Base-by-base conservation (phyloP, 1,139 yeast species). In the Waltiozyma sp. region DNA sequence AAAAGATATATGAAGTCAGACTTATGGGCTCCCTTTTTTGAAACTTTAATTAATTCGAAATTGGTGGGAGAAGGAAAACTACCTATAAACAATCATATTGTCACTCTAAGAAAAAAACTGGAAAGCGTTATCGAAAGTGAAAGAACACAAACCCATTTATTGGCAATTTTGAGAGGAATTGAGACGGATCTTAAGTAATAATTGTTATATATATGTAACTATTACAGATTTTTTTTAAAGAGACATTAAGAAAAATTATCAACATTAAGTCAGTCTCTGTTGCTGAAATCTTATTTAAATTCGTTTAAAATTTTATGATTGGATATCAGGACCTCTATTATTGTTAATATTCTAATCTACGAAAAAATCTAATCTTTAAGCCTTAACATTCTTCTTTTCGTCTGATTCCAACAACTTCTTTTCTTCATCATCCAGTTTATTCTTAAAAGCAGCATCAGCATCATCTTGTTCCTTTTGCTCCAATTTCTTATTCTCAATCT, bases 1-100 rank as follows among this genome's bases (percentile, higher is more conserved):
- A 85, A 82, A 57, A 62, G 95, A 42, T 85, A 84, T 55, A 85
- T 96, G 95, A 84, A 83, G 51, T 66, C 63, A 37, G 77, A 75
- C 2, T 49, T 85, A 4, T 89, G 97, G 97, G 61, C 55, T 7
- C 76, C 77, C 3, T 60, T 88, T 24, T 86, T 88, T 58, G 75
- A 76, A 37, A 49, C 72, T 2, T 61, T 88, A 40, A 64, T 88
- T 38, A 87, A 88, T 52, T 78, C 94, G 4, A 56, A 58, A 2
- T n/a, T 7, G n/a, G 9, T 31, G 18, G 6, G 10, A 4, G 18
- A 14, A 43, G 63, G 63, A 4, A 39, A 45, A 1, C 46, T 64
- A 38, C 82, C 83, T 1, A 60, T 75, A 21, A 61, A 68, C 0
- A 51, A 62, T 11, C 60, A 62, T 38, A 50, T 80, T 35, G 54